Conservation (phyloP, 1,284 basidiomycete genomes). For the Naganishia cerealis region DNA sequence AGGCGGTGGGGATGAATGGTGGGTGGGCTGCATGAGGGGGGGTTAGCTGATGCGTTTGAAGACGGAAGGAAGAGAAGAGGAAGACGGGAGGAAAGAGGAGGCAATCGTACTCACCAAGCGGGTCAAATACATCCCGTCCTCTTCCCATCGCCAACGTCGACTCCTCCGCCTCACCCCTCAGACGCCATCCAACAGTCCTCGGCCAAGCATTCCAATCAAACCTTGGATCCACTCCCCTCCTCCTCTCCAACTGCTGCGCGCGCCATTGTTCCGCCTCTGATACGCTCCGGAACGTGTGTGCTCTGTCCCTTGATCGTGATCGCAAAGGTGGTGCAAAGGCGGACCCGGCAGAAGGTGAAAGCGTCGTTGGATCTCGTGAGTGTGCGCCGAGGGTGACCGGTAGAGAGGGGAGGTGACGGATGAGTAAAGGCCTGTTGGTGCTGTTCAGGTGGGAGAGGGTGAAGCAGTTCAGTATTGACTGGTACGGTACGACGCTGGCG, state of each 20-base stretch:
- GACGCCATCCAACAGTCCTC: constrained; percentile 9
- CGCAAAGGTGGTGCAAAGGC: not conserved
- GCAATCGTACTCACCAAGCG: not conserved
- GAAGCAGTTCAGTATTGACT: constrained; percentile 14
- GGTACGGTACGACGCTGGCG: not conserved
- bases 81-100: too few species aligned
- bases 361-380: not conserved
- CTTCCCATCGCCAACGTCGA: not conserved
- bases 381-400: constrained; percentile 1
- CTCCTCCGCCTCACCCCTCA: not conserved
- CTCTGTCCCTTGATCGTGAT: not conserved
- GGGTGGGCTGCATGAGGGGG: too few species aligned
- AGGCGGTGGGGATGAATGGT: too few species aligned
- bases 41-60: too few species aligned
- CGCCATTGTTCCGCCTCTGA: constrained; percentile 16
- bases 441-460: constrained; percentile 5
- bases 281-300: not conserved
- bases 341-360: not conserved
- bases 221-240: constrained; percentile 1
- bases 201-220: constrained; percentile 20
- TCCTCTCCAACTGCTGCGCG: not conserved
- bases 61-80: too few species aligned
- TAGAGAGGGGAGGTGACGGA: not conserved
- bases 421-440: not conserved
- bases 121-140: not conserved